Evolutionary conservation across 352 stramenopile genomes (phyloP), one percentile per base, ranked within the genome.

Genomic region (Elongisporangium prolatum): DNA sequence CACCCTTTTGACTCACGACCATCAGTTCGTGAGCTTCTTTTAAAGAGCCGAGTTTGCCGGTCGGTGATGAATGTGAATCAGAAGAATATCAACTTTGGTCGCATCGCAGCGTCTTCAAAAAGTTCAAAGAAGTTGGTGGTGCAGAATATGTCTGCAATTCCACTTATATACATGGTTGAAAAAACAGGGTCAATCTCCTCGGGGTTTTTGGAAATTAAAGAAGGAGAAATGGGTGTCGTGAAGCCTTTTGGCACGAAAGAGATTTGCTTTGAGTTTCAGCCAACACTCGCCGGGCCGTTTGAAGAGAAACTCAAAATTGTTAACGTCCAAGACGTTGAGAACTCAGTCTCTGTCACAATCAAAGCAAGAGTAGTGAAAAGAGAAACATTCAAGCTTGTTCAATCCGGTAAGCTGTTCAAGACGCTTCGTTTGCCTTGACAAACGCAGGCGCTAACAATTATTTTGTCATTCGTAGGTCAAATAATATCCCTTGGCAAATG

Each of bases 41-140:
- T 96, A 5, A 93, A 93, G 60, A 82, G 84, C 60, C 81, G 83
- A 56, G 84, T 96, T 10, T 95, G 82, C 40, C 84, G 86, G 17
- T 95, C 86, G 1, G 81, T 96, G 11, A 79, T 96, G 75, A 93
- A 95, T 48, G 86, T 96, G 52, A 96, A 96, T 57, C 87, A 96
- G 66, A 96, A 96, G 58, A 96, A 96, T 59, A 96, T 96, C 63
- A 96, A 96, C 63, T 96, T 96, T 58, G 87, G 87, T 1, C 80
- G 87, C 14, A 96, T 96, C 50, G 77, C 87, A 22, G 82, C 86
- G 14, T 93, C 83, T 14, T 89, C 81, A 7, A 93, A 90, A 61
- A 95, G 84, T 54, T 93, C 84, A 3, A 96, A 96, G 60, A 83
- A 80, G 37, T 63, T 96, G 21, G 61, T 94, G 22, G 84, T 96